phyloP scores from a whole-genome alignment of 2,329 filamentous ascomycete species.

The Pseudogymnoascus pannorum region DNA sequence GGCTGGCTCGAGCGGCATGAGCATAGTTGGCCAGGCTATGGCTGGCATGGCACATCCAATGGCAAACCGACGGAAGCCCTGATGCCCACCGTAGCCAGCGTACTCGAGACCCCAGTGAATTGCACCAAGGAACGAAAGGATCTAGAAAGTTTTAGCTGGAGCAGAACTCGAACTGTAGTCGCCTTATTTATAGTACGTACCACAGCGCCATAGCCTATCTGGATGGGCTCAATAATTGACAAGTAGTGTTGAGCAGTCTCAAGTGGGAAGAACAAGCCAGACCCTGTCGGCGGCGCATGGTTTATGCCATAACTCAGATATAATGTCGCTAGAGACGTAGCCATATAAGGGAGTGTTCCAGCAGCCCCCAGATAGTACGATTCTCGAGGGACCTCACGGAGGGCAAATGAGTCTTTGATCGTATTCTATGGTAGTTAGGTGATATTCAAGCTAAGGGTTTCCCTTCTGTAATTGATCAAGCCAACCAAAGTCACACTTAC shows the following conservation, averaged over 20 bases:
- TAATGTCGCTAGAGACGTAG: slow-evolving; percentile 74
- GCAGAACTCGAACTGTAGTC: slow-evolving; percentile 8
- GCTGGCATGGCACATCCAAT: slow-evolving; percentile 73
- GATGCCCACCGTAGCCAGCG: slow-evolving; percentile 57
- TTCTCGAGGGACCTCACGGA: slow-evolving; percentile 58
- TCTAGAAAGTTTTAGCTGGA: slow-evolving; percentile 38
- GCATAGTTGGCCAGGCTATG: slow-evolving; percentile 81
- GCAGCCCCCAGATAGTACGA: slow-evolving; percentile 63
- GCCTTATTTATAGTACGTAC: slow-evolving; percentile 39
- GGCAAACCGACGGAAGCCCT: slow-evolving; percentile 74
- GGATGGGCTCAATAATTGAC: slow-evolving; percentile 72
- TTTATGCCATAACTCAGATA: slow-evolving; percentile 80
- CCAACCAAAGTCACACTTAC: slow-evolving; percentile 37
- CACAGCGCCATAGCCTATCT: slow-evolving; percentile 84
- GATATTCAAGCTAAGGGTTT: slow-evolving; percentile 7
- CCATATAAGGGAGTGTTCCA: slow-evolving; percentile 78
- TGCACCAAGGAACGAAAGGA: slow-evolving; percentile 88
- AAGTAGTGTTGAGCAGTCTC: slow-evolving; percentile 67
- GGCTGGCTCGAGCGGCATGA: slow-evolving; percentile 78
- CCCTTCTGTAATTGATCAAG: not conserved
- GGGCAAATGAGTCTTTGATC: slow-evolving; percentile 62
- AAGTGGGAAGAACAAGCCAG: slow-evolving; percentile 54
- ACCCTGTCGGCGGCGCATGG: slow-evolving; percentile 52
- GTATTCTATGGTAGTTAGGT: slow-evolving; percentile 39
- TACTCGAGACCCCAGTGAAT: slow-evolving; percentile 91